Evolutionary conservation across 2,329 filamentous ascomycete species (phyloP).

Genomic region (Aspergillus oerlinghausenensis): DNA sequence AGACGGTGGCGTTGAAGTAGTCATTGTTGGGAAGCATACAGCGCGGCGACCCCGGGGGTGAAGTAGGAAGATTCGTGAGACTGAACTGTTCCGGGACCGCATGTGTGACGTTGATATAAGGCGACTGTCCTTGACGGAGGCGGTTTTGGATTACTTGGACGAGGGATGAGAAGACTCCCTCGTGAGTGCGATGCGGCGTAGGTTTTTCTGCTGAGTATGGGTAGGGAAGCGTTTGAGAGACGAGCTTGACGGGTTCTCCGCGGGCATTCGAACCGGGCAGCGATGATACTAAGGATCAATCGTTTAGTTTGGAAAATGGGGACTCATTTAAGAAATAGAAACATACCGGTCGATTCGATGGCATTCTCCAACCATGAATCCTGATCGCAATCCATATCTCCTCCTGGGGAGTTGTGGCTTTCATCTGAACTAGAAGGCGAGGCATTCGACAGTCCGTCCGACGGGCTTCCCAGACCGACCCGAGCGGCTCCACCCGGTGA

Average conservation of each 20-base stretch:
- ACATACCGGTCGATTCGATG: slow-evolving; percentile 35
- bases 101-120: slow-evolving; percentile 62
- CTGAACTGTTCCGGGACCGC: slow-evolving; percentile 60
- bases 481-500: slow-evolving; percentile 23
- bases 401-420: slow-evolving; percentile 25
- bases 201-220: slow-evolving; percentile 39
- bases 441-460: slow-evolving; percentile 26
- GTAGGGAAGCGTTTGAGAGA: slow-evolving; percentile 58
- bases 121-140: slow-evolving; percentile 47
- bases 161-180: slow-evolving; percentile 49
- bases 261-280: slow-evolving; percentile 32
- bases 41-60: slow-evolving; percentile 57
- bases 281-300: slow-evolving; percentile 29
- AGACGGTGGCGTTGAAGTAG: slow-evolving; percentile 59
- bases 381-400: slow-evolving; percentile 31
- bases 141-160: slow-evolving; percentile 53
- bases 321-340: background rate
- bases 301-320: background rate
- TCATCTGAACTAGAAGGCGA: slow-evolving; percentile 27
- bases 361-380: slow-evolving; percentile 36
- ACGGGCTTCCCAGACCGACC: slow-evolving; percentile 27
- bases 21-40: slow-evolving; percentile 48
- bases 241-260: slow-evolving; percentile 49
- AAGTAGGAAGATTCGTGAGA: slow-evolving; percentile 57
- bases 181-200: slow-evolving; percentile 23